A percentile compares a stretch with the other conserved stretches of the same genome.
Conservation (phyloP, 2,329 filamentous ascomycete genomes). For the Ilyonectria robusta region DNA sequence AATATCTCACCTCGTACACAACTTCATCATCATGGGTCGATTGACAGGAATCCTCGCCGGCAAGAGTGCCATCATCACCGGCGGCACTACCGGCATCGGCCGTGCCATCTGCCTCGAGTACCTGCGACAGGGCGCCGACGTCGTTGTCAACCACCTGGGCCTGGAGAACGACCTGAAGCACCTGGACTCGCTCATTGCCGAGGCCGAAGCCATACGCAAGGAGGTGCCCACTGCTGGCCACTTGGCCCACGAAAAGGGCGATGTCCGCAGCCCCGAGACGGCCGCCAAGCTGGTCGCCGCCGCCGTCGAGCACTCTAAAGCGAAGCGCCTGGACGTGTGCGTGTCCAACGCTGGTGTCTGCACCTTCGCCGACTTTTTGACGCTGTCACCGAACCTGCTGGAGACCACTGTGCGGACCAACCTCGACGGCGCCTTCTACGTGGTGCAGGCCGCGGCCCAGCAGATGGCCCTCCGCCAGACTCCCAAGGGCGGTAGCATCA, state of each 20-base stretch:
- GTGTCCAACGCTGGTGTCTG: slow-evolving; percentile 92
- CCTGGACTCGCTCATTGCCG: slow-evolving; percentile 66
- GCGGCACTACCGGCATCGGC: slow-evolving; percentile 89
- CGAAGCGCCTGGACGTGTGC: slow-evolving; percentile 79
- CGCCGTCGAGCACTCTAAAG: slow-evolving; percentile 72
- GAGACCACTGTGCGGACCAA: slow-evolving; percentile 82
- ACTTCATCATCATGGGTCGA: slow-evolving; percentile 7
- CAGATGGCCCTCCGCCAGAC: slow-evolving; percentile 79
- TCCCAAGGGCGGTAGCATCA: slow-evolving; percentile 83
- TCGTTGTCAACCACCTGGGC: slow-evolving; percentile 85
- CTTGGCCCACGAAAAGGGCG: slow-evolving; percentile 80
- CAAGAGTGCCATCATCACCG: slow-evolving; percentile 89
- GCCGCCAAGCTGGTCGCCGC: slow-evolving; percentile 76
- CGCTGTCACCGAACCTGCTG: slow-evolving; percentile 79
- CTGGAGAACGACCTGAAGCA: slow-evolving; percentile 66
- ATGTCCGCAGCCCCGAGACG: slow-evolving; percentile 82
- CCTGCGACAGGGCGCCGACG: slow-evolving; percentile 81
- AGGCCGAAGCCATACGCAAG: slow-evolving; percentile 63
- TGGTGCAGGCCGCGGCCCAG: slow-evolving; percentile 85
- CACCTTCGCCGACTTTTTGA: slow-evolving; percentile 88
- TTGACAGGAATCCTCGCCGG: slow-evolving; percentile 71
- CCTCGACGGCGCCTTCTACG: slow-evolving; percentile 89
- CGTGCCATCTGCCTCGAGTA: slow-evolving; percentile 87
- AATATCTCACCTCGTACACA: slow-evolving; percentile 11
- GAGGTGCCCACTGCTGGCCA: slow-evolving; percentile 62